Base-by-base conservation (phyloP, 768 basidiomycete species). In the Kwoniella sp. region DNA sequence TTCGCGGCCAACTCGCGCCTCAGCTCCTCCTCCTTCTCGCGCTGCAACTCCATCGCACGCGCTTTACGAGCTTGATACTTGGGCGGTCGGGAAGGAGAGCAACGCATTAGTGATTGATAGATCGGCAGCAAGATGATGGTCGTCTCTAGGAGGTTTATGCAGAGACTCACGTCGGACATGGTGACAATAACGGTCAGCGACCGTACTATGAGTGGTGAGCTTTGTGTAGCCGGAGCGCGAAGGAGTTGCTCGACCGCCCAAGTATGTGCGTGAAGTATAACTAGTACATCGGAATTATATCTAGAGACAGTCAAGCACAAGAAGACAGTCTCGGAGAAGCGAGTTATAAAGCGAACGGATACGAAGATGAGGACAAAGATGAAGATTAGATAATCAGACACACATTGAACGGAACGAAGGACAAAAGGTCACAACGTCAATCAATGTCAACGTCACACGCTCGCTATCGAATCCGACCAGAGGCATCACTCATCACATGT, bases 51-150 rank as follows among this genome's bases (percentile, higher is more conserved):
- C 29, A 63, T 51, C 34, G 71, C 71, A 15, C 67, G 69, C 15
- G 68, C 67, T 58, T 73, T 77, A 4, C 58, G 61, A 28, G 64
- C 61, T 41, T 73, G 75, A 58, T 73, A 77, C 75, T 77, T 26
- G 30, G 25, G 48, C 12, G 4, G 34, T 28, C 7, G 13, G 15
- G 0, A 22, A 37, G 30, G n/a, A 4, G 12, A 54, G 51, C 25
- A 53, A 30, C 17, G n/a, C 55, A 48, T 23, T n/a, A n/a, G n/a
- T n/a, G n/a, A n/a, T n/a, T n/a, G n/a, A n/a, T n/a, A n/a, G n/a
- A n/a, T n/a, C n/a, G n/a, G n/a, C n/a, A n/a, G n/a, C n/a, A n/a
- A n/a, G n/a, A n/a, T n/a, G n/a, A n/a, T n/a, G n/a, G n/a, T n/a
- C n/a, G n/a, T n/a, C n/a, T n/a, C n/a, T n/a, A n/a, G n/a, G n/a